These are phyloP conservation scores for Galerina marginata DNA, from an alignment of 768 basidiomycete species.

Conservation along the genomic window DNA sequence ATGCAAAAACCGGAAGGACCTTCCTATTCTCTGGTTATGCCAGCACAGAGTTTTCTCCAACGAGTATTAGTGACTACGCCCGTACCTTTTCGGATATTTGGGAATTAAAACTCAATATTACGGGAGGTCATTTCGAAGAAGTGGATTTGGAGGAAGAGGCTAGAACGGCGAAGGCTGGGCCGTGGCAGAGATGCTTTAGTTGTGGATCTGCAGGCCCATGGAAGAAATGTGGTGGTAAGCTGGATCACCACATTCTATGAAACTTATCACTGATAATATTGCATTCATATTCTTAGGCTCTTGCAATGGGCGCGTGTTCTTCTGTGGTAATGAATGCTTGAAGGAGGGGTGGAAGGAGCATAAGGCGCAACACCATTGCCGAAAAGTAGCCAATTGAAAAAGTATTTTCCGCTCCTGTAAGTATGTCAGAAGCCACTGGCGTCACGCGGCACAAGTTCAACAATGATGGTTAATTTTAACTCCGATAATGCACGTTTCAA, in stretches of 20 bases:
- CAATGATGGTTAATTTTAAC: too few species aligned
- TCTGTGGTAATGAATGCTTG: constrained; percentile 30
- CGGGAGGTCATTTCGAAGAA: constrained; percentile 40
- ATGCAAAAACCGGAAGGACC: constrained; percentile 39
- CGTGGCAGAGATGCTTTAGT: constrained; percentile 44
- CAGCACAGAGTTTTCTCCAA: constrained; percentile 40
- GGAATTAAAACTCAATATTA: constrained; percentile 40
- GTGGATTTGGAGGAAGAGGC: constrained; percentile 42
- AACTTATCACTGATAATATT: too few species aligned
- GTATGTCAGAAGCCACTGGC: too few species aligned
- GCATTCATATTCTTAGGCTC: background rate
- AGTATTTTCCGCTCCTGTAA: too few species aligned
- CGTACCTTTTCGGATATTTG: constrained; percentile 41
- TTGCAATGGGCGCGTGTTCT: constrained; percentile 30
- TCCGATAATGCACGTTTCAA: too few species aligned
- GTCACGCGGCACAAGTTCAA: too few species aligned
- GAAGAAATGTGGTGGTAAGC: constrained; percentile 41
- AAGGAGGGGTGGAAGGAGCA: constrained; percentile 34
- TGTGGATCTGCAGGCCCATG: constrained; percentile 40
- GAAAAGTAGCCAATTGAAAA: constrained; percentile 8
- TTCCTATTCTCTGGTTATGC: constrained; percentile 48
- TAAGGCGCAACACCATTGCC: constrained; percentile 24
- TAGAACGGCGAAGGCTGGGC: constrained; percentile 39
- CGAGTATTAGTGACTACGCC: constrained; percentile 27
- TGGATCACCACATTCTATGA: background rate